Evolutionary conservation across 371 early-diverging fungal species (phyloP), one percentile per base, ranked within the genome.

Genomic region (Lichtheimia hyalospora): DNA sequence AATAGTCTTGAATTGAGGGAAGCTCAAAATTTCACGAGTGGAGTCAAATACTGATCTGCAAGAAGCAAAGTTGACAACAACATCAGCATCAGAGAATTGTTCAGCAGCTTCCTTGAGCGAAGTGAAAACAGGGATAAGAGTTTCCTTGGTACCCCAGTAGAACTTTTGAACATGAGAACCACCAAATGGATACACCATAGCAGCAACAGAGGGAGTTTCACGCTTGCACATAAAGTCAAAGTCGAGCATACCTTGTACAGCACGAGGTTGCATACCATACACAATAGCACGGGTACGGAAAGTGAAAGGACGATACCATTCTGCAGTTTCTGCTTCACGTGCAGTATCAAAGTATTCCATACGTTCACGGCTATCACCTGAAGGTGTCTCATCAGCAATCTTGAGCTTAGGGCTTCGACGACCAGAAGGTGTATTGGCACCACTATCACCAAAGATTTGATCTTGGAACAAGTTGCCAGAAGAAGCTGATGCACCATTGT

Each of bases 121-220:
- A 14, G 94, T 91, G 75, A 92, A 96, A 27, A 98, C 98, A 15
- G 95, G 94, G 42, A 98, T 70, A 58, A 97, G 83, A 15, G 95
- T 96, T 79, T 98, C 98, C 83, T 94, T 90, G 50, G 96, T 95
- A 56, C 98, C 98, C 98, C 98, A 98, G 86, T 98, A 98, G 83
- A 96, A 97, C 82, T 97, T 98, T 73, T 96, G 96, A 53, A 96
- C 93, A 73, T 97, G 96, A 69, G 92, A 91, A 25, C 97, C 97
- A 61, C 98, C 96, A 77, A 98, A 98, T 60, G 98, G 97, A 79
- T 98, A 98, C 68, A 98, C 92, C 96, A 98, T 97, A 66, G 95
- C 95, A 15, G 97, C 96, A 24, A 98, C 98, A n/a, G 95, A 94
- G n/a, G 98, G 97, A 48, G 84, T 71, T n/a, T 76, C 66, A 62